A percentile compares a stretch with the other conserved stretches of the same genome.
Conservation (phyloP, 2,329 filamentous ascomycete species). For the Cytospora schulzeri region DNA sequence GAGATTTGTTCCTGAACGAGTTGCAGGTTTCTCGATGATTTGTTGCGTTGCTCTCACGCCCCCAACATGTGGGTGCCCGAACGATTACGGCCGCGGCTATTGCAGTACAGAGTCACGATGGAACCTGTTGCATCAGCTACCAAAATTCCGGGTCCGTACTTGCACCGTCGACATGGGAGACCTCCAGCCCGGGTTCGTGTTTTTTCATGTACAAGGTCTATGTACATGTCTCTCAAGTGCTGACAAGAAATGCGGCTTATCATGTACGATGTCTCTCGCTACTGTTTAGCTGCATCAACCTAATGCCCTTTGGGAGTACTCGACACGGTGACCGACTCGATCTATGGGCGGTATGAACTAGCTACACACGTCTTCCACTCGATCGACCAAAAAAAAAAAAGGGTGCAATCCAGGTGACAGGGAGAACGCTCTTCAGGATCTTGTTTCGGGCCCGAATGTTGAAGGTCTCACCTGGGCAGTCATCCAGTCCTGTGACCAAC, state of each 20-base stretch:
- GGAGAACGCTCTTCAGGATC: background rate
- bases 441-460: slow-evolving; percentile 11
- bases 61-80: slow-evolving; percentile 2
- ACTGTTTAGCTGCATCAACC: background rate
- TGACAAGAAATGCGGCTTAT: background rate
- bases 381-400: too few species aligned
- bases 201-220: too few species aligned
- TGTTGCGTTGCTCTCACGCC: slow-evolving; percentile 3
- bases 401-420: background rate
- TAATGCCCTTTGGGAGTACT: background rate
- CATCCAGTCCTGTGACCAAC: slow-evolving; percentile 3
- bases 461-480: slow-evolving; percentile 11
- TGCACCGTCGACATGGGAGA: background rate
- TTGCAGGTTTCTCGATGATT: background rate
- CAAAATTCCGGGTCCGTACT: background rate
- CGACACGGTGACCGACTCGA: background rate
- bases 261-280: background rate
- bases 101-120: background rate
- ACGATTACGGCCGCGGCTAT: slow-evolving; percentile 14
- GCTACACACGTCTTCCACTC: background rate
- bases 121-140: background rate
- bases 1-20: slow-evolving; percentile 26
- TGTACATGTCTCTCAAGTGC: background rate
- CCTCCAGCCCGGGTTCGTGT: background rate
- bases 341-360: background rate